Evolutionary conservation across 2,329 filamentous ascomycete species (phyloP).

Genomic region (Cercospora sp.): DNA sequence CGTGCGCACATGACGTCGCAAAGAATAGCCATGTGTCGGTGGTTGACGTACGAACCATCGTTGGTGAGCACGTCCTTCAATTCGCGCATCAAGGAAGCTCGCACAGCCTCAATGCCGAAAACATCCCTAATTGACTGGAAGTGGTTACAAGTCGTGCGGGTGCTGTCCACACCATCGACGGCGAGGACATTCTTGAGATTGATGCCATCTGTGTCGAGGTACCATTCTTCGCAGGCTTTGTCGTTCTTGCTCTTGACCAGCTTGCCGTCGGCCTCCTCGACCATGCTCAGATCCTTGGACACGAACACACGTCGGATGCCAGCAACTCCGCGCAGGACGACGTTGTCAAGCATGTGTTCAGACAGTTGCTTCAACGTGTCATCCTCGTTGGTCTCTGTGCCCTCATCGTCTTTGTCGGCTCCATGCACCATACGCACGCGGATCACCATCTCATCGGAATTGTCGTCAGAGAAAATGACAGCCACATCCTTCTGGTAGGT

Average conservation of each 20-base stretch:
- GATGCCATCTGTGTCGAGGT: conserved; percentile 91
- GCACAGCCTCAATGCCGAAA: conserved; percentile 93
- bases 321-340: conserved; percentile 85
- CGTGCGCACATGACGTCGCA: conserved; percentile 98
- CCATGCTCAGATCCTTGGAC: conserved; percentile 72
- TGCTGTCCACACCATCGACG: conserved; percentile 83
- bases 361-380: conserved; percentile 94
- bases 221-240: conserved; percentile 82
- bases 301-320: conserved; percentile 92
- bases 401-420: conserved; percentile 59
- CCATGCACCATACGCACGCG: conserved; percentile 64
- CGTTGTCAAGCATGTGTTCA: conserved; percentile 83
- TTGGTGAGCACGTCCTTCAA: conserved; percentile 92
- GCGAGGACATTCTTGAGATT: conserved; percentile 79
- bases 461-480: conserved; percentile 97
- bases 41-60: conserved; percentile 98
- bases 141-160: conserved; percentile 88
- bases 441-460: conserved; percentile 91
- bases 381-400: conserved; percentile 67
- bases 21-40: conserved; percentile 90
- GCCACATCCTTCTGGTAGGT: conserved; percentile 82
- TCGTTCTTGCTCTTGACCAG: conserved; percentile 74
- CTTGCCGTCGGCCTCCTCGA: conserved; percentile 68
- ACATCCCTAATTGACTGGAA: conserved; percentile 93
- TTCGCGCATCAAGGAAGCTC: conserved; percentile 82